Evolutionary conservation across 345 rosid genomes (phyloP).

Genomic region (Psidium friedrichsthalianum): DNA sequence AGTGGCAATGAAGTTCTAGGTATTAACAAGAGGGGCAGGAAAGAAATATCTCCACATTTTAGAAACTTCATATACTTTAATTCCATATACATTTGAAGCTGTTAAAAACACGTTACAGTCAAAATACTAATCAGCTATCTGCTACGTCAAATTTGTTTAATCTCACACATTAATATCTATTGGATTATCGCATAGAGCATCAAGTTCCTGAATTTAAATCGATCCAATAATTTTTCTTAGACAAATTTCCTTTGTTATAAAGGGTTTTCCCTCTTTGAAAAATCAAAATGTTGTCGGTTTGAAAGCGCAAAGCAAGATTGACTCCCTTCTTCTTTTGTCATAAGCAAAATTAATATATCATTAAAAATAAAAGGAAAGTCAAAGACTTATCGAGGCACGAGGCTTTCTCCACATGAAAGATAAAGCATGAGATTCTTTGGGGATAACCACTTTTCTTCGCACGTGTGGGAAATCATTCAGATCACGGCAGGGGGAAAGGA

Average conservation of each 20-base stretch:
- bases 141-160: not conserved
- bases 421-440: not conserved
- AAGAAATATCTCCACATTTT: no score
- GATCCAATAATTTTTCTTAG: not conserved
- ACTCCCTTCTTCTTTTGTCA: not conserved
- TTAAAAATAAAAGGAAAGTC: not conserved
- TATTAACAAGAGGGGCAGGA: no score
- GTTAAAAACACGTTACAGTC: no score
- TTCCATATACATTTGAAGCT: no score
- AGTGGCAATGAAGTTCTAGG: no score
- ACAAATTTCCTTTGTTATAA: not conserved
- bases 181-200: fast-evolving
- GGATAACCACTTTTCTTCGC: not conserved
- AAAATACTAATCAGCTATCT: not conserved
- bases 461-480: not conserved
- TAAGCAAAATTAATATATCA: not conserved
- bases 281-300: not conserved
- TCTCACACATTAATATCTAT: fast-evolving
- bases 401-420: not conserved
- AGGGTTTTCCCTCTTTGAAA: not conserved
- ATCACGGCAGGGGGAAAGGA: not conserved
- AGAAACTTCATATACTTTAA: no score
- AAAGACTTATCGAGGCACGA: not conserved
- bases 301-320: not conserved
- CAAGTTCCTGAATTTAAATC: not conserved